phyloP scores from a whole-genome alignment of 495 filamentous ascomycete genomes.

The Thermochaetoides thermophila region DNA sequence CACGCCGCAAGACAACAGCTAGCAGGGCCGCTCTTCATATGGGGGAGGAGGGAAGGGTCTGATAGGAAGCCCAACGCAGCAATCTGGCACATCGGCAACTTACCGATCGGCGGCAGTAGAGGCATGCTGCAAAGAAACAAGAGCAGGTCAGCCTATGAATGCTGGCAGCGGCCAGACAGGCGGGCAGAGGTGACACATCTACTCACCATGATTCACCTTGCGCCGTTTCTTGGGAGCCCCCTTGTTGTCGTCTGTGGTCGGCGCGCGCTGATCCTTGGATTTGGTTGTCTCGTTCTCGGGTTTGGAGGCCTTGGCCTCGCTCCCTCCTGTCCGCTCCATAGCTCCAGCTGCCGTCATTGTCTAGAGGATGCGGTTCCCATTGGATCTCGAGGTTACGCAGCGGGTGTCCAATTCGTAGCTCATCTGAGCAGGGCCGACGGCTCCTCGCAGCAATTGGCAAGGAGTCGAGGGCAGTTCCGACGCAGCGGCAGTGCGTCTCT shows the following conservation, averaged over 20 bases:
- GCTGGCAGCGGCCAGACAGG: background rate
- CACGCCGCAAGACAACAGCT: too few relatives aligned
- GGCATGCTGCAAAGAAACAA: conserved; percentile 61
- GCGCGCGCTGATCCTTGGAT: conserved; percentile 29
- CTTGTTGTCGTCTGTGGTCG: conserved; percentile 27
- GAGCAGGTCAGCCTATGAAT: conserved; percentile 27
- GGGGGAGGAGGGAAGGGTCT: too few relatives aligned
- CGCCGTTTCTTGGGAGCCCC: conserved; percentile 84
- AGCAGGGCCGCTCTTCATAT: conserved; percentile 18
- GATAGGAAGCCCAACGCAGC: too few relatives aligned
- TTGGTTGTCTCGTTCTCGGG: conserved; percentile 32
- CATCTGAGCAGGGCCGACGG: conserved; percentile 33
- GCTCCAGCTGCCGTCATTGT: conserved; percentile 25
- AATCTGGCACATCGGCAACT: conserved; percentile 45
- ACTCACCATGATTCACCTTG: conserved; percentile 98
- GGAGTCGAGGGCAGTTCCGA: conserved; percentile 22
- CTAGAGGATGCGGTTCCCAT: conserved; percentile 29
- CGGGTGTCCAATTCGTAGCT: conserved; percentile 31
- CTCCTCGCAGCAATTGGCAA: conserved; percentile 29
- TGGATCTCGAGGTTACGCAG: conserved; percentile 36
- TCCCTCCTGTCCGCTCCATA: conserved; percentile 34
- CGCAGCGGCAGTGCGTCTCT: conserved; percentile 6
- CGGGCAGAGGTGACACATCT: conserved; percentile 11
- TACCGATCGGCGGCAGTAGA: conserved; percentile 98
- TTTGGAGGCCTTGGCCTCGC: conserved; percentile 35